Evolutionary conservation across 2,329 filamentous ascomycete species (phyloP), one percentile per base, ranked within the genome.

Genomic region (Colletotrichum magnum): DNA sequence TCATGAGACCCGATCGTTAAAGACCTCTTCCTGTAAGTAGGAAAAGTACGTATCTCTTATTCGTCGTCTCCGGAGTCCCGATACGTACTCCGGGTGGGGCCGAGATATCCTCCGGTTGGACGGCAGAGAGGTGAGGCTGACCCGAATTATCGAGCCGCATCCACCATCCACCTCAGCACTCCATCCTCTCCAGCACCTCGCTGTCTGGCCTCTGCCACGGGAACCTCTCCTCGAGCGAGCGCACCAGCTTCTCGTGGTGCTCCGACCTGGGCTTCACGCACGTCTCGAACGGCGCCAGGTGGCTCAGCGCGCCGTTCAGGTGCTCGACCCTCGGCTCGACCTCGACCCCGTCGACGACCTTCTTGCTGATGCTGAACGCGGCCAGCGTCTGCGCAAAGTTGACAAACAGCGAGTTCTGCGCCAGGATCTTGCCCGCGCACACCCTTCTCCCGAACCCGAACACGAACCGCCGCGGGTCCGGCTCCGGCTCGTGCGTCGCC

Each of bases 341-440:
- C 10, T 77, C 76, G 24, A 73, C 75, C 0, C 81, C 84, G 18
- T 80, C 77, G 13, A 79, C 71, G 0, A 72, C 70, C 51, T 81
- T 81, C 7, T 51, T 69, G 4, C 28, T 24, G 15, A 87, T 76
- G 3, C 80, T 74, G 60, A 89, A 88, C 0, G 82, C 81, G 0
- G 87, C 79, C 2, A 90, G 74, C 0, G 79, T 75, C 36, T 83
- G 83, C 0, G 80, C 83, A 24, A 82, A 72, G 4, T 54, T 76
- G 2, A 82, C 56, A 43, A 58, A 74, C 1, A 74, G 41, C 16
- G 56, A 58, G 10, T 63, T 54, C 1, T 74, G 72, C 2, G 73
- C 72, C 7, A 74, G 54, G 15, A 69, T 50, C 16, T 65, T 57
- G 2, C 73, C 73, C 0, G 73, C 70, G 52, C 73, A 74, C 12